Evolutionary conservation across 2,329 filamentous ascomycete genomes (phyloP).

Genomic region (Leptographium flavum): DNA sequence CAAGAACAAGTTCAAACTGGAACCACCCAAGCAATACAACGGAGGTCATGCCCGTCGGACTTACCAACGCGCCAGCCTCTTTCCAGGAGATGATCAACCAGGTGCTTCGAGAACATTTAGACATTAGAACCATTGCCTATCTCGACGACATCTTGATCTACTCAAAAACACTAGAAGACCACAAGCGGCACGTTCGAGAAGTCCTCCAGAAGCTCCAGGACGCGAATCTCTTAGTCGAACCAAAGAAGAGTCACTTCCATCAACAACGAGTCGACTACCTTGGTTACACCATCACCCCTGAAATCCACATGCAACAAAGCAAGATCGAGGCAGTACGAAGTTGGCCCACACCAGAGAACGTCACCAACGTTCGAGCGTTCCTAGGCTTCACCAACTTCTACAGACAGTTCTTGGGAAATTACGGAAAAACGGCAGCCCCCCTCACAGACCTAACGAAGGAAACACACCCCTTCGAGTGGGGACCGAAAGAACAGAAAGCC

Average conservation of each 20-base stretch:
- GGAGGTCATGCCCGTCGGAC: not conserved
- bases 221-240: not conserved
- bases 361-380: not conserved
- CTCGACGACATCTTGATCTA: not conserved
- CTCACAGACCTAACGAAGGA: not conserved
- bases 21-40: too few species aligned
- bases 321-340: not conserved
- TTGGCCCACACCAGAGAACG: not conserved
- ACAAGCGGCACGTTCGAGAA: not conserved
- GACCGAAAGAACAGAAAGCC: too few species aligned
- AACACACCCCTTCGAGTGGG: not conserved
- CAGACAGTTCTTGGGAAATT: not conserved
- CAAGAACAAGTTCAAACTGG: too few species aligned
- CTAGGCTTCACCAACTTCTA: not conserved
- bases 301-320: not conserved
- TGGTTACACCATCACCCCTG: not conserved
- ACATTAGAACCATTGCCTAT: not conserved
- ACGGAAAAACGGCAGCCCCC: not conserved
- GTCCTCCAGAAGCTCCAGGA: not conserved
- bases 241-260: not conserved
- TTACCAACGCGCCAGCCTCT: not conserved
- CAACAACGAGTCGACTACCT: not conserved
- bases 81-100: not conserved
- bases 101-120: not conserved
- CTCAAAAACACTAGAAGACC: not conserved